Percentiles rank a stretch among this genome's conserved stretches.
Evolutionary conservation across 805 yeast species (phyloP).

Genomic region (Clavispora phyllophila): DNA sequence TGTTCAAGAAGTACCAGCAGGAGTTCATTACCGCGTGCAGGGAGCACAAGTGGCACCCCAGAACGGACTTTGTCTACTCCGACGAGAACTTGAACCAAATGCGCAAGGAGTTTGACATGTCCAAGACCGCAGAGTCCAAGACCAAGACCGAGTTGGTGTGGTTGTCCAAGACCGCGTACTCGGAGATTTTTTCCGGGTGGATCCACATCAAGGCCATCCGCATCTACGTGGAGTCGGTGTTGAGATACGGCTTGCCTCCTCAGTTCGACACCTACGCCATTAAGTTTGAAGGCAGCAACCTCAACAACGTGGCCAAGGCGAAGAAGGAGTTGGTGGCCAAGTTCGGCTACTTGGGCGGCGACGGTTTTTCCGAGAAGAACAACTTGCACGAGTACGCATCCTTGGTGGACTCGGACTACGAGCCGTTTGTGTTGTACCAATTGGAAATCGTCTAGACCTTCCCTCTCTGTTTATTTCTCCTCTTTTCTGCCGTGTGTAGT

Average conservation of each 20-base stretch:
- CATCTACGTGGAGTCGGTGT: conserved; percentile 85
- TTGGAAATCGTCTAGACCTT: conserved; percentile 26
- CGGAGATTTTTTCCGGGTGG: conserved; percentile 83
- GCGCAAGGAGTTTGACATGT: conserved; percentile 73
- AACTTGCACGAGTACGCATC: conserved; percentile 84
- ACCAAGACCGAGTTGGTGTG: conserved; percentile 74
- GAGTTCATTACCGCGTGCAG: conserved; percentile 69
- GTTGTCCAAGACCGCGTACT: conserved; percentile 82
- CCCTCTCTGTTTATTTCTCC: neutral
- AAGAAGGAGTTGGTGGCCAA: conserved; percentile 66
- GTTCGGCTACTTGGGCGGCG: conserved; percentile 89
- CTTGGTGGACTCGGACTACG: conserved; percentile 90
- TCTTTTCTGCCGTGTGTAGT: neutral
- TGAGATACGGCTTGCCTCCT: conserved; percentile 96
- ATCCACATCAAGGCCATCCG: conserved; percentile 84
- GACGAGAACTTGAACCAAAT: conserved; percentile 68
- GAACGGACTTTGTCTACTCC: conserved; percentile 79
- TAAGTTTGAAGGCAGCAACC: conserved; percentile 35
- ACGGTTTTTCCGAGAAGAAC: conserved; percentile 70
- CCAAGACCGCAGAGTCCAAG: conserved; percentile 68
- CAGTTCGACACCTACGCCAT: conserved; percentile 59
- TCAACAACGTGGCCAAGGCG: conserved; percentile 45
- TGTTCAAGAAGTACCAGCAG: conserved; percentile 75
- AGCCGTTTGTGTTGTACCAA: conserved; percentile 87
- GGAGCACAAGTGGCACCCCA: conserved; percentile 85